These are phyloP conservation scores for Fraxinus cuspidata DNA, from an alignment of 257 asterid genomes.

Conservation along the genomic window DNA sequence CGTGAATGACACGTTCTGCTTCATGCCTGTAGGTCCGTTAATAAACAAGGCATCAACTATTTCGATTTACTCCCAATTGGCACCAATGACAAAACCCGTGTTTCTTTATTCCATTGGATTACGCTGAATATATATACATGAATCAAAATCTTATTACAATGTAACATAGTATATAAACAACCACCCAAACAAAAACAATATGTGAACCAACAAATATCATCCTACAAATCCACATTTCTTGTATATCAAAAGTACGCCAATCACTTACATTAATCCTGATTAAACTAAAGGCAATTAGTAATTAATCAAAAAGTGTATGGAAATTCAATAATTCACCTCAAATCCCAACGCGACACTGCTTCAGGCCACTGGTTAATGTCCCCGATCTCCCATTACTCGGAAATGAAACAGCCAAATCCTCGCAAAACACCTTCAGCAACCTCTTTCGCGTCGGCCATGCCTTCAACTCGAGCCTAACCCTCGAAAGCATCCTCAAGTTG, in stretches of 20 bases:
- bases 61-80: neutral
- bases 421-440: conserved; percentile 70
- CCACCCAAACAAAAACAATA: conserved; percentile 25
- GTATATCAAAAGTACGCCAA: conserved; percentile 23
- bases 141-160: conserved; percentile 15
- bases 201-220: conserved; percentile 28
- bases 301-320: conserved; percentile 8
- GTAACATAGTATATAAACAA: neutral
- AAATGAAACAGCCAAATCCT: conserved; percentile 51
- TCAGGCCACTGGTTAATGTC: conserved; percentile 53
- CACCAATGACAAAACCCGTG: neutral
- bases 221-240: conserved; percentile 26
- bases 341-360: conserved; percentile 73
- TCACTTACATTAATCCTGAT: conserved; percentile 27
- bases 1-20: neutral
- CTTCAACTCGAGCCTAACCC: conserved; percentile 68
- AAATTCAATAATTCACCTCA: conserved; percentile 41
- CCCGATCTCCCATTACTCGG: conserved; percentile 46
- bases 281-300: conserved; percentile 22
- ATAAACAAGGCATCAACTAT: neutral
- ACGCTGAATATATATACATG: neutral
- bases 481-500: conserved; percentile 63
- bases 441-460: conserved; percentile 78
- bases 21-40: neutral
- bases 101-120: conserved; percentile 8